Evolutionary conservation across 2,329 filamentous ascomycete genomes (phyloP).

Genomic region (Penicillium sp.): DNA sequence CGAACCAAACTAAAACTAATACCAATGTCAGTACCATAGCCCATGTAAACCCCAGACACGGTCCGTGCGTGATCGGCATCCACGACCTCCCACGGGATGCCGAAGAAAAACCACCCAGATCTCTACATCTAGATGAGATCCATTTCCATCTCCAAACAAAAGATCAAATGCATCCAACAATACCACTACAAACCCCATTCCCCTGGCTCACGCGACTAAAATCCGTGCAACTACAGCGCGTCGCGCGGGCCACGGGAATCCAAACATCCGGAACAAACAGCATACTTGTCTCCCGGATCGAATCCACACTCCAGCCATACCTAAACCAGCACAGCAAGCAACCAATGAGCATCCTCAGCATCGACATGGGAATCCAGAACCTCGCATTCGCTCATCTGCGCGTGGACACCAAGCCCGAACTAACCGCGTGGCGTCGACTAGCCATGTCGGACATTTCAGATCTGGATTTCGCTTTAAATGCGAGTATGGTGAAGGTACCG

Average conservation of each 20-base stretch:
- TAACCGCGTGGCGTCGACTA: slow-evolving; percentile 43
- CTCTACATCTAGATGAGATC: not conserved
- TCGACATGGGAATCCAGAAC: slow-evolving; percentile 81
- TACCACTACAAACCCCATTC: not conserved
- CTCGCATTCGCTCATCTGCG: slow-evolving; percentile 65
- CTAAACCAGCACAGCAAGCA: not conserved
- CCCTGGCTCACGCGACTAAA: slow-evolving; percentile 45
- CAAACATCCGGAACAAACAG: slow-evolving; percentile 56
- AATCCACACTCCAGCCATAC: slow-evolving; percentile 19
- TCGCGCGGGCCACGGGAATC: slow-evolving; percentile 59
- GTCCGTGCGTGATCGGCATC: slow-evolving; percentile 13
- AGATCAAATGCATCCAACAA: slow-evolving; percentile 9
- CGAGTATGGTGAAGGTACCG: too few relatives aligned
- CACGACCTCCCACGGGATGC: not conserved
- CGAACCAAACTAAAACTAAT: not conserved
- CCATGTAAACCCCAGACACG: not conserved
- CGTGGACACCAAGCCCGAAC: slow-evolving; percentile 21
- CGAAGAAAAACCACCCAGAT: not conserved
- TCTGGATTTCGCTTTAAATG: slow-evolving; percentile 1
- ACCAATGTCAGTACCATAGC: not conserved
- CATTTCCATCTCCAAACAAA: not conserved
- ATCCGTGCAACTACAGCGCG: slow-evolving; percentile 50
- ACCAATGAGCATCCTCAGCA: slow-evolving; percentile 59
- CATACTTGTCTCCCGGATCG: slow-evolving; percentile 50
- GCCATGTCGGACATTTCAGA: slow-evolving; percentile 27